These are phyloP conservation scores for Tetracentron sinense DNA, from an alignment of 164 flowering plant genomes.

Conservation along the genomic window DNA sequence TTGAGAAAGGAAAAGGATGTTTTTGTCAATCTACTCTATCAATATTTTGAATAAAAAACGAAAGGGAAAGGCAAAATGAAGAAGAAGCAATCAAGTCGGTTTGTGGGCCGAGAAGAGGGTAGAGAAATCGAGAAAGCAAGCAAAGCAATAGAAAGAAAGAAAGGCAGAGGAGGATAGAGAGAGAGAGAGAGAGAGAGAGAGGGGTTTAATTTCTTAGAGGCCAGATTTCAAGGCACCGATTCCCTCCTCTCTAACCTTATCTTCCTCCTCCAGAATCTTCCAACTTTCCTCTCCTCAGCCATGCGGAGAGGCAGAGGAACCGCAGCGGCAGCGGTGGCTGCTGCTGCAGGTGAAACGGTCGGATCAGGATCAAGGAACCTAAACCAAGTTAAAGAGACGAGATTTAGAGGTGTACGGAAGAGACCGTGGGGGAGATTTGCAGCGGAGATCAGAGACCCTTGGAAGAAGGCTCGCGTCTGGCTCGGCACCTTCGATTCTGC, in stretches of 20 bases:
- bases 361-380: constrained; percentile 13
- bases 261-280: neutral
- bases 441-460: constrained; percentile 81
- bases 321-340: constrained; percentile 18
- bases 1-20: neutral
- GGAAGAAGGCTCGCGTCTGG: constrained; percentile 80
- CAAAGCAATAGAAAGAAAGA: neutral
- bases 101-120: constrained; percentile 18
- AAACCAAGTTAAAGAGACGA: constrained; percentile 27
- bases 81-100: constrained; percentile 18
- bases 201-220: neutral
- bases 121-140: constrained; percentile 16
- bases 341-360: constrained; percentile 12
- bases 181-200: neutral
- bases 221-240: constrained; percentile 8
- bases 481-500: constrained; percentile 83
- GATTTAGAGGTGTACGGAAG: constrained; percentile 69
- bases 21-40: constrained; percentile 1
- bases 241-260: neutral
- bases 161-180: neutral
- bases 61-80: neutral
- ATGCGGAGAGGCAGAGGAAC: constrained; percentile 54
- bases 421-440: constrained; percentile 86
- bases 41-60: neutral
- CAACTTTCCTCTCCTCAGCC: neutral